Evolutionary conservation across 2,329 filamentous ascomycete genomes (phyloP).

Genomic region (Exserohilum turcica): DNA sequence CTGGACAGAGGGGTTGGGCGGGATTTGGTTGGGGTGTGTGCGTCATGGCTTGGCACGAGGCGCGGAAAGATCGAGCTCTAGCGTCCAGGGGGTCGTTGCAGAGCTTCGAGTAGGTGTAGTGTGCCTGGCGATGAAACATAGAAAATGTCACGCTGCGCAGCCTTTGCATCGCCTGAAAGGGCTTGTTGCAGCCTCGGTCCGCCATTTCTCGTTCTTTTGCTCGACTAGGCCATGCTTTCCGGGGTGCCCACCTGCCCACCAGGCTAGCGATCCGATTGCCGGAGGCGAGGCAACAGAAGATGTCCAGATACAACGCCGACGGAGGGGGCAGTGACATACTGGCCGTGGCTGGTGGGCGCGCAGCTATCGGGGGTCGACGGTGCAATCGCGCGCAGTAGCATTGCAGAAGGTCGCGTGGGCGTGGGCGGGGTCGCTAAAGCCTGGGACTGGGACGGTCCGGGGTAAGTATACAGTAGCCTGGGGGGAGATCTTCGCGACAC

Average conservation of each 20-base stretch:
- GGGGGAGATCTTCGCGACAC: neutral
- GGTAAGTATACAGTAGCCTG: neutral
- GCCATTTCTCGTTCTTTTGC: neutral
- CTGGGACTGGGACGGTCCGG: neutral
- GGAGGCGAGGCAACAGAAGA: neutral
- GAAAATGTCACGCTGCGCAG: neutral
- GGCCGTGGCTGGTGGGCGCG: neutral
- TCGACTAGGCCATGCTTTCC: constrained; percentile 3
- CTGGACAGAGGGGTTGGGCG: neutral
- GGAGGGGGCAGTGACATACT: neutral
- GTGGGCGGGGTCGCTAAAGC: constrained; percentile 4
- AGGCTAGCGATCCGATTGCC: constrained; percentile 3
- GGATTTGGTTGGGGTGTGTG: neutral
- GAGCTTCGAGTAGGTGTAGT: too few species aligned
- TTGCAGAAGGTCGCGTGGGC: constrained; percentile 3
- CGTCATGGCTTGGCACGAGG: neutral
- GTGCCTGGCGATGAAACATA: neutral
- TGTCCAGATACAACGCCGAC: neutral
- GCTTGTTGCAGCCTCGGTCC: neutral
- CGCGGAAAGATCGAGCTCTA: neutral
- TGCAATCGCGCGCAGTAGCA: neutral
- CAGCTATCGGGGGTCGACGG: neutral
- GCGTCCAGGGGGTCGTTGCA: neutral
- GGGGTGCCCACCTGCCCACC: neutral
- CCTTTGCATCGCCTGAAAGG: neutral